phyloP scores from a whole-genome alignment of 164 flowering plant genomes.

The Stephania cephalantha region DNA sequence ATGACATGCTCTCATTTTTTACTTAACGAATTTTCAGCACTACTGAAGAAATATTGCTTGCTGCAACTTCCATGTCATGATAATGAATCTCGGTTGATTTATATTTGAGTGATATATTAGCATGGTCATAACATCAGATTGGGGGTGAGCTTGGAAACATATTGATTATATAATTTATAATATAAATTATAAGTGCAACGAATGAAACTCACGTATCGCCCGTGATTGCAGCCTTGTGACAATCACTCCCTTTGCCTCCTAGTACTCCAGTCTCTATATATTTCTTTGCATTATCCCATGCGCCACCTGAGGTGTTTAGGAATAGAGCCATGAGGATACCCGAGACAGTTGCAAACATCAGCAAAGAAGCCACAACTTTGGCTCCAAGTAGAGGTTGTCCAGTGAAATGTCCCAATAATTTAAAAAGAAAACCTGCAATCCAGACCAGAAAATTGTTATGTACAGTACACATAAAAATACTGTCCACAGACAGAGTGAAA shows the following conservation, averaged over 20 bases:
- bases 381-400: slow-evolving; percentile 95
- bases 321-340: slow-evolving; percentile 99
- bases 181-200: background rate
- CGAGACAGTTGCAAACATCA: slow-evolving; percentile 96
- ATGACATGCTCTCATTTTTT: background rate
- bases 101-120: background rate
- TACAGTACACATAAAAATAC: background rate
- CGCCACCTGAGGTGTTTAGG: slow-evolving; percentile 96
- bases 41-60: background rate
- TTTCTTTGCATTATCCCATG: slow-evolving; percentile 99
- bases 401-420: slow-evolving; percentile 76
- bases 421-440: slow-evolving; percentile 68
- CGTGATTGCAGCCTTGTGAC: slow-evolving; percentile 92
- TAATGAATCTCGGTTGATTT: background rate
- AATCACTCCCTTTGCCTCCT: slow-evolving; percentile 97
- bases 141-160: background rate
- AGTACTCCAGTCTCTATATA: slow-evolving; percentile 93
- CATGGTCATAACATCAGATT: background rate
- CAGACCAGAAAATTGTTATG: slow-evolving; percentile 1
- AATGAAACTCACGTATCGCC: slow-evolving; percentile 88
- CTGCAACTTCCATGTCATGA: background rate
- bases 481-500: background rate
- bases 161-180: background rate
- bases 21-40: background rate
- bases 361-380: slow-evolving; percentile 90